phyloP scores from a whole-genome alignment of 1,139 yeast species.

The Hyphopichia wangnamkhiaoensis region DNA sequence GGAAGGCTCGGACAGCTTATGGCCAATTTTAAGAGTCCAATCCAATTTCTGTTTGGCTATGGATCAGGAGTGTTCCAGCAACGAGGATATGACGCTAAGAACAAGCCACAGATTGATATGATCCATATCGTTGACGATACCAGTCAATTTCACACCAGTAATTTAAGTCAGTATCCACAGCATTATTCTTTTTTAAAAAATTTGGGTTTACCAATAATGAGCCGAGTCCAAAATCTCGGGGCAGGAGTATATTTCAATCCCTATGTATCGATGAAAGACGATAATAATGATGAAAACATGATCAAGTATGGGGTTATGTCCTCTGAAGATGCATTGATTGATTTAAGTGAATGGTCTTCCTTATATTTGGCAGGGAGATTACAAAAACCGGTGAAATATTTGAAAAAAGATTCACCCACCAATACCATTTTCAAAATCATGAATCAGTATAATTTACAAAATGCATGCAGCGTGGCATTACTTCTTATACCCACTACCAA shows the following conservation, averaged over 20 bases:
- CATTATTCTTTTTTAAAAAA: slow-evolving; percentile 75
- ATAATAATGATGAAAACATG: slow-evolving; percentile 40
- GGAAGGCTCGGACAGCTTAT: slow-evolving; percentile 52
- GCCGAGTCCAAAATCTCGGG: slow-evolving; percentile 68
- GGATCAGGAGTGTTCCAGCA: slow-evolving; percentile 95
- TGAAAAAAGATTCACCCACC: slow-evolving; percentile 54
- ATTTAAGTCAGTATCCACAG: slow-evolving; percentile 60
- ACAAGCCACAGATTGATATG: slow-evolving; percentile 75
- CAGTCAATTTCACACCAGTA: slow-evolving; percentile 70
- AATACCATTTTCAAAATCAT: slow-evolving; percentile 50
- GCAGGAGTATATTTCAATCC: slow-evolving; percentile 96
- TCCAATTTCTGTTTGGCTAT: slow-evolving; percentile 81
- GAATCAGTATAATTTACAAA: slow-evolving; percentile 74
- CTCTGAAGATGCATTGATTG: slow-evolving; percentile 58
- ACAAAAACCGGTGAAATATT: slow-evolving; percentile 87
- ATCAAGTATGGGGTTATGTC: slow-evolving; percentile 89
- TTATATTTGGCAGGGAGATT: slow-evolving; percentile 89
- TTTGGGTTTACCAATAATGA: slow-evolving; percentile 61
- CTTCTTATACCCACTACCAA: slow-evolving; percentile 22
- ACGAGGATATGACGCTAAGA: slow-evolving; percentile 45
- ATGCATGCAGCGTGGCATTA: slow-evolving; percentile 77
- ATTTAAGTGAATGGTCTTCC: slow-evolving; percentile 79
- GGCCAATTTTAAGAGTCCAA: slow-evolving; percentile 65
- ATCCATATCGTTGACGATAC: slow-evolving; percentile 82
- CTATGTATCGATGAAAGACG: slow-evolving; percentile 63